Conservation (phyloP, 495 filamentous ascomycete species). For the Penicillium egyptiacum region DNA sequence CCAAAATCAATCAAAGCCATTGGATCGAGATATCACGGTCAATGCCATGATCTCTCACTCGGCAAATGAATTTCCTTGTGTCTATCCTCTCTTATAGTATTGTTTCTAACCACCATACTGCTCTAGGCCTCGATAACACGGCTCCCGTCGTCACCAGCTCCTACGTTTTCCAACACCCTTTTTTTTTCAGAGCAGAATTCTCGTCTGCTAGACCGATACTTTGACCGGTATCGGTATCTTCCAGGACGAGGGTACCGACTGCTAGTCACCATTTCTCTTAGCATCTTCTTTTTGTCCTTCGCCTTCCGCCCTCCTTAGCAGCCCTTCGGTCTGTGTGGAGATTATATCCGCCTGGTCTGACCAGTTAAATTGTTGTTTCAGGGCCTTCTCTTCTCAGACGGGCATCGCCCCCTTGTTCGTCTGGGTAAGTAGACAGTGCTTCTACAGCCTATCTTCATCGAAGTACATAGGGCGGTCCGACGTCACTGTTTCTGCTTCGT, state of each 20-base stretch:
- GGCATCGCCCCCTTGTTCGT: constrained; percentile 80
- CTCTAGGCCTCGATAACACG: constrained; percentile 87
- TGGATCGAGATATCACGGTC: neutral
- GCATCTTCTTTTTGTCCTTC: constrained; percentile 72
- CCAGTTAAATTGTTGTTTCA: constrained; percentile 61
- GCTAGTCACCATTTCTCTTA: constrained; percentile 83
- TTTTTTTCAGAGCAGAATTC: constrained; percentile 59
- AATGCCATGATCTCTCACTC: neutral
- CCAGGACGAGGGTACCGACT: constrained; percentile 62
- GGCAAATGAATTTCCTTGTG: neutral
- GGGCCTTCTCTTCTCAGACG: constrained; percentile 95
- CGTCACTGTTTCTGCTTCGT: constrained; percentile 27
- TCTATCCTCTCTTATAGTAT: constrained; percentile 3
- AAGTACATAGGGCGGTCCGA: constrained; percentile 28
- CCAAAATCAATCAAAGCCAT: neutral
- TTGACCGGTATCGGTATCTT: constrained; percentile 82
- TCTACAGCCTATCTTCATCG: constrained; percentile 46
- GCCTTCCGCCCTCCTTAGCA: constrained; percentile 89
- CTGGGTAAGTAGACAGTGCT: constrained; percentile 73
- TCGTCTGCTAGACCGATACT: constrained; percentile 94
- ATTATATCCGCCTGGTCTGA: constrained; percentile 58
- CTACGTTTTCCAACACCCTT: constrained; percentile 17
- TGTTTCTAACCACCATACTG: constrained; percentile 15
- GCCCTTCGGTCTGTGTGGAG: constrained; percentile 40
- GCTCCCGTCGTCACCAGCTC: constrained; percentile 25